Evolutionary conservation across 1,284 basidiomycete species (phyloP), one percentile per base, ranked within the genome.

Genomic region (Ceratorhiza oryzae-sativae): DNA sequence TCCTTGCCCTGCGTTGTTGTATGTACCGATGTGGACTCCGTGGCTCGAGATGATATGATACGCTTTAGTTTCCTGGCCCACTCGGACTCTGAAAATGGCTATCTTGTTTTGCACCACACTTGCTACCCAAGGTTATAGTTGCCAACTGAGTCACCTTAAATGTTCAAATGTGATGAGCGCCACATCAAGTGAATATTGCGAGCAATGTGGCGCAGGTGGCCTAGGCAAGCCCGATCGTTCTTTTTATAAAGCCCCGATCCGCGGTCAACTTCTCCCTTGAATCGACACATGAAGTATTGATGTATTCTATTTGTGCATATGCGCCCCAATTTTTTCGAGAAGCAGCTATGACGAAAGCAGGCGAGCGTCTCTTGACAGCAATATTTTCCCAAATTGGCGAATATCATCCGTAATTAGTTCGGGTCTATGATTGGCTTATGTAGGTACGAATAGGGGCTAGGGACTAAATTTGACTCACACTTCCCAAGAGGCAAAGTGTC

Each of bases 401-500:
- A 75, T 75, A 58, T 76, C 75, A n/a, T 72, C 65, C 3, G 56
- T 32, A 4, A 75, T 49, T 34, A 73, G 41, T 13, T 75, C 74
- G 3, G 75, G 75, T 4, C 75, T 76, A 20, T 12, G 18, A n/a
- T 32, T 2, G 0, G 15, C 30, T 46, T 18, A 3, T 3, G 9
- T 18, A 45, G 6, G n/a, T 10, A 12, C 15, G 15, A 18, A 45
- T 45, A 18, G 25, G 25, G 12, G 20, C 18, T 8, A 45, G 6
- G 42, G 9, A 18, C n/a, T 8, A 12, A 13, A 45, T 45, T 45
- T 18, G 3, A 73, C 72, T 46, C 39, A 74, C 75, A 67, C 74
- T 70, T 75, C 75, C 71, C 73, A 73, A 18, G 75, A 74, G 10
- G 73, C 75, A 61, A 76, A 76, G 46, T 76, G 75, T 2, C 73